Evolutionary conservation across 2,329 filamentous ascomycete genomes (phyloP).

Genomic region (Acarospora socialis): DNA sequence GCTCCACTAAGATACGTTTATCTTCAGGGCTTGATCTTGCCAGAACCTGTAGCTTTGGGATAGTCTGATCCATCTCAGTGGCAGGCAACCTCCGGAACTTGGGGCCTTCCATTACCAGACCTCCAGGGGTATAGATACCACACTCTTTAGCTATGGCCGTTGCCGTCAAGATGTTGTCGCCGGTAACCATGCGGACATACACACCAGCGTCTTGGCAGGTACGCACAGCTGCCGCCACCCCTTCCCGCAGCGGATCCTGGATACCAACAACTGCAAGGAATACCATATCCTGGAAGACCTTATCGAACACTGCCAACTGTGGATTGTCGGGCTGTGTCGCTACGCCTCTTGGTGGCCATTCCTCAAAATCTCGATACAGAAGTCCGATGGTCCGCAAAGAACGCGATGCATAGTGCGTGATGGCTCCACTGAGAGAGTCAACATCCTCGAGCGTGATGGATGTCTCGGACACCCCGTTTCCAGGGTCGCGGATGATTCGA

Average conservation of each 20-base stretch:
- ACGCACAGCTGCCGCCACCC: slow-evolving; percentile 58
- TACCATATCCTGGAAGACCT: slow-evolving; percentile 52
- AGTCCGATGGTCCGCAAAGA: slow-evolving; percentile 77
- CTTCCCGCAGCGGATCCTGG: slow-evolving; percentile 62
- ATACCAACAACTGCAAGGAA: slow-evolving; percentile 63
- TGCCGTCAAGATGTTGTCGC: slow-evolving; percentile 67
- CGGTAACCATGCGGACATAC: slow-evolving; percentile 72
- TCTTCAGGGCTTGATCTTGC: slow-evolving; percentile 63
- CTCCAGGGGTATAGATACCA: slow-evolving; percentile 55
- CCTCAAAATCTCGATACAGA: slow-evolving; percentile 68
- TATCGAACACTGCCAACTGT: slow-evolving; percentile 49
- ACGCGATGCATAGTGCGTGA: slow-evolving; percentile 61
- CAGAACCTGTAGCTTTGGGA: slow-evolving; percentile 55
- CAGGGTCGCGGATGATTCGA: slow-evolving; percentile 43
- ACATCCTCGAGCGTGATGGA: slow-evolving; percentile 43
- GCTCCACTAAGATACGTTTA: slow-evolving; percentile 58
- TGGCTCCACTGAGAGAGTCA: slow-evolving; percentile 48
- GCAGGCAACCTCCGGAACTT: slow-evolving; percentile 59
- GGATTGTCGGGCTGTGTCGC: slow-evolving; percentile 43
- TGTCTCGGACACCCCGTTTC: slow-evolving; percentile 39
- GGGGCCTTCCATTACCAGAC: slow-evolving; percentile 63
- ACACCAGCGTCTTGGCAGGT: slow-evolving; percentile 65
- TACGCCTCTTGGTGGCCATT: slow-evolving; percentile 61
- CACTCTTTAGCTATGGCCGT: slow-evolving; percentile 67
- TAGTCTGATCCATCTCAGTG: slow-evolving; percentile 50